phyloP scores from a whole-genome alignment of 768 basidiomycete species.

The Naganishia onofrii region DNA sequence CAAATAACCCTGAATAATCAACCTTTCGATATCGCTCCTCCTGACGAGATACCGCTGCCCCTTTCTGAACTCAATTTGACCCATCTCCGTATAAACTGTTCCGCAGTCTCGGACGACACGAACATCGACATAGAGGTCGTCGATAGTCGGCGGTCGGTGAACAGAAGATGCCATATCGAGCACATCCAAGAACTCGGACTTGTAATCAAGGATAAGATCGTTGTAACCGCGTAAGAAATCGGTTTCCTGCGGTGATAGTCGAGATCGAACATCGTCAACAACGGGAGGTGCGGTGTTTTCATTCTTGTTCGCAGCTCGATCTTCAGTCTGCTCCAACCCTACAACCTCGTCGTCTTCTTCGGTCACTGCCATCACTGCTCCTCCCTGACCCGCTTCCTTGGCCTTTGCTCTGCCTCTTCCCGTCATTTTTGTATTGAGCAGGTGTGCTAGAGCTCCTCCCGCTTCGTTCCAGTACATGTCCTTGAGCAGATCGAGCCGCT shows the following conservation, averaged over 20 bases:
- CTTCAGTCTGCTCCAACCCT: conserved; percentile 1
- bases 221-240: conserved; percentile 83
- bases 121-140: conserved; percentile 83
- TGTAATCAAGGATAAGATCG: conserved; percentile 74
- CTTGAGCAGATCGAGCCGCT: conserved; percentile 75
- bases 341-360: conserved; percentile 26
- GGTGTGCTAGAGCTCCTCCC: conserved; percentile 80
- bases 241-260: conserved; percentile 55
- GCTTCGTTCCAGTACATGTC: conserved; percentile 81
- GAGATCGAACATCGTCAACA: conserved; percentile 42
- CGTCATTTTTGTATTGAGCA: conserved; percentile 56
- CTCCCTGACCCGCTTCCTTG: conserved; percentile 20
- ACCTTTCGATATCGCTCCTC: conserved; percentile 83
- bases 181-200: conserved; percentile 76
- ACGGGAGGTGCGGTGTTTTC: neutral
- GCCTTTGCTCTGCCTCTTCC: conserved; percentile 1
- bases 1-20: conserved; percentile 88
- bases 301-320: neutral
- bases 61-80: conserved; percentile 79
- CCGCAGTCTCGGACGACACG: conserved; percentile 85
- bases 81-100: conserved; percentile 84
- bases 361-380: conserved; percentile 26
- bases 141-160: conserved; percentile 58
- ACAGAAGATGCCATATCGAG: conserved; percentile 79
- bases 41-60: conserved; percentile 87